These are phyloP conservation scores for Lepidium africanum DNA, from an alignment of 345 rosid species.

Conservation along the genomic window DNA sequence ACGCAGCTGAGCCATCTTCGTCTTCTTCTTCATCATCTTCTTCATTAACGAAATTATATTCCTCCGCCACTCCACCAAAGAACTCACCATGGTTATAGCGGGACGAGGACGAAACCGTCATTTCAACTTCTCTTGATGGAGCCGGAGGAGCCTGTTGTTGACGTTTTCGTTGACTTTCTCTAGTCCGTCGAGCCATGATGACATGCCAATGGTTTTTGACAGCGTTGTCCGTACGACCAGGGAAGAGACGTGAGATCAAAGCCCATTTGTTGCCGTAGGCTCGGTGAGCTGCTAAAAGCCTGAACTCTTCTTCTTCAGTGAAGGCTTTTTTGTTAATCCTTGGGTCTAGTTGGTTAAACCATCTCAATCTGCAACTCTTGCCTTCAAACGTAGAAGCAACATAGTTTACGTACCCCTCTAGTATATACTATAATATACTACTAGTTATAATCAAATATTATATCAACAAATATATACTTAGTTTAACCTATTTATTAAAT, in stretches of 20 bases:
- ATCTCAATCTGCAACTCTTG: slow-evolving; percentile 93
- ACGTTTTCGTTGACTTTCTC: slow-evolving; percentile 38
- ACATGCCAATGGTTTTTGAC: slow-evolving; percentile 99
- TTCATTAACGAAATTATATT: neutral
- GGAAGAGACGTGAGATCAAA: slow-evolving; percentile 90
- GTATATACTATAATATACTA: neutral
- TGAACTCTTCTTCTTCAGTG: slow-evolving; percentile 86
- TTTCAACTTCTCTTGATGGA: neutral
- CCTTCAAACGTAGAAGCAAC: slow-evolving; percentile 37
- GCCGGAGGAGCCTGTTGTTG: neutral
- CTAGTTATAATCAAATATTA: neutral
- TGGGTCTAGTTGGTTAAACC: slow-evolving; percentile 98
- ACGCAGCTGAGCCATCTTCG: slow-evolving; percentile 19
- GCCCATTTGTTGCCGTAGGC: slow-evolving; percentile 98
- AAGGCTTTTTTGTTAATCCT: slow-evolving; percentile 83
- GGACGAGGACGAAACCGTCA: slow-evolving; percentile 13
- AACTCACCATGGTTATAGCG: neutral
- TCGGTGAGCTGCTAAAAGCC: slow-evolving; percentile 75
- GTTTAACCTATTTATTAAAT: neutral
- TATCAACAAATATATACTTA: neutral
- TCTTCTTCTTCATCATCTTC: slow-evolving; percentile 2
- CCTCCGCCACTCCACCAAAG: no score
- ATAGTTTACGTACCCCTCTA: neutral
- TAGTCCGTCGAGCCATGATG: slow-evolving; percentile 83
- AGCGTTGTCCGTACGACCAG: slow-evolving; percentile 95